Evolutionary conservation across 2,329 filamentous ascomycete species (phyloP), one percentile per base, ranked within the genome.

Genomic region (Venturia asperata): DNA sequence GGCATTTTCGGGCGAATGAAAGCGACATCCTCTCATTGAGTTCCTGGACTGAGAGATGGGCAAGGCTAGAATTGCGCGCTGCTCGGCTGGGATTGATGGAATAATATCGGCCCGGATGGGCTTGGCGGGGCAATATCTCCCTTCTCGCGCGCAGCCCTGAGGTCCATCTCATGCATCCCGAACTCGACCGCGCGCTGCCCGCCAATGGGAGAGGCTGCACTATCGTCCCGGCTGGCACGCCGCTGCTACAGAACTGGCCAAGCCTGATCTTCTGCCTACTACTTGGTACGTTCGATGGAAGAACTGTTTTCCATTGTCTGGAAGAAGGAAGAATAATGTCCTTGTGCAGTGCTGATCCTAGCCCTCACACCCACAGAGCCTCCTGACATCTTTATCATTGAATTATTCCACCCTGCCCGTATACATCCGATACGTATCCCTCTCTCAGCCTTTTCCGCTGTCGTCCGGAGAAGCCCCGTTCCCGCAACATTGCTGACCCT

Each of bases 271-370:
- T 58, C 27, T 58, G 37, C 52, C 52, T 58, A 37, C 52, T 58
- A 37, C 52, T 58, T 27, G 52, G 37, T 58, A 58, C 7, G 30
- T 19, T n/a, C 27, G 30, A 37, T 58, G 52, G 52, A 58, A 58
- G 52, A 58, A 58, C 27, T 58, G 52, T 37, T 52, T 21, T 27
- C 27, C 30, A 37, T 27, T 37, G 37, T 58, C 52, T 58, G 52
- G 52, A 58, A 58, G 52, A 58, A 58, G 37, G n/a, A n/a, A n/a
- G n/a, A n/a, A n/a, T n/a, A n/a, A 58, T 30, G 52, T 37, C 52
- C 52, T 37, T 37, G 27, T 58, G 4, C 52, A 37, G 21, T 43
- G 21, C 39, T 27, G 39, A 47, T 27, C 39, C 43, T 62, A 42
- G 60, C 21, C 60, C 39, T 62, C 39, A 6, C 60, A n/a, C 39